phyloP scores from a whole-genome alignment of 331 rosid species.

The Malus hybrid region DNA sequence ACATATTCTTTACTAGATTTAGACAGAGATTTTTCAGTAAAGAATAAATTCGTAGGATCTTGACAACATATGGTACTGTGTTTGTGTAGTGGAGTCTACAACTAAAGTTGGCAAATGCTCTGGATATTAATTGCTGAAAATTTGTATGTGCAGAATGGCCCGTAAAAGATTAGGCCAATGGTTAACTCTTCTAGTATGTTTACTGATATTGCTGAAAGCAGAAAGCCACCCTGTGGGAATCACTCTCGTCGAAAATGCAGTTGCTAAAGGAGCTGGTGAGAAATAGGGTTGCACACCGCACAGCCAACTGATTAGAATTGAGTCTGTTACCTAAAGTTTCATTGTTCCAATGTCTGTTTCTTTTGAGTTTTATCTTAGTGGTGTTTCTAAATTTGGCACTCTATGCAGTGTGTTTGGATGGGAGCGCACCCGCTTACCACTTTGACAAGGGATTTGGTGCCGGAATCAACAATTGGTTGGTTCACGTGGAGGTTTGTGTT shows the following conservation, averaged over 20 bases:
- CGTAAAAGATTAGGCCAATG: constrained; percentile 32
- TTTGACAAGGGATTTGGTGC: constrained; percentile 64
- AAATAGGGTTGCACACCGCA: constrained; percentile 1
- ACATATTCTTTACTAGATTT: too few relatives aligned
- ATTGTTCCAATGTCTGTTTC: background rate
- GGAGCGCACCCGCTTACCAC: constrained; percentile 94
- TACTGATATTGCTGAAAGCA: constrained; percentile 33
- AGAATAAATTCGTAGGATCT: background rate
- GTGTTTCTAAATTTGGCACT: constrained; percentile 9
- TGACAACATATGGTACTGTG: background rate
- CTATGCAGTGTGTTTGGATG: constrained; percentile 87
- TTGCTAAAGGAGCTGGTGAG: constrained; percentile 93
- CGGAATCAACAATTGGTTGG: constrained; percentile 79
- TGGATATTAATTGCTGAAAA: background rate
- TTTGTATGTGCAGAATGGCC: constrained; percentile 52
- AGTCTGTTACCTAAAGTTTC: background rate
- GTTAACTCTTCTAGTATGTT: constrained; percentile 36
- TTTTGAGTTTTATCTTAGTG: background rate
- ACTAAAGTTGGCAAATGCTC: background rate
- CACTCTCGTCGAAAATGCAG: constrained; percentile 55
- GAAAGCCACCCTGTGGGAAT: constrained; percentile 64
- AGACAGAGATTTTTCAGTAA: too few relatives aligned
- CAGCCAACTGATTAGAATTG: background rate
- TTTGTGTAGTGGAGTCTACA: background rate
- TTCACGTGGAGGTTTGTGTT: constrained; percentile 71